Conservation (phyloP, 345 rosid genomes). For the Eucalyptus decipiens region DNA sequence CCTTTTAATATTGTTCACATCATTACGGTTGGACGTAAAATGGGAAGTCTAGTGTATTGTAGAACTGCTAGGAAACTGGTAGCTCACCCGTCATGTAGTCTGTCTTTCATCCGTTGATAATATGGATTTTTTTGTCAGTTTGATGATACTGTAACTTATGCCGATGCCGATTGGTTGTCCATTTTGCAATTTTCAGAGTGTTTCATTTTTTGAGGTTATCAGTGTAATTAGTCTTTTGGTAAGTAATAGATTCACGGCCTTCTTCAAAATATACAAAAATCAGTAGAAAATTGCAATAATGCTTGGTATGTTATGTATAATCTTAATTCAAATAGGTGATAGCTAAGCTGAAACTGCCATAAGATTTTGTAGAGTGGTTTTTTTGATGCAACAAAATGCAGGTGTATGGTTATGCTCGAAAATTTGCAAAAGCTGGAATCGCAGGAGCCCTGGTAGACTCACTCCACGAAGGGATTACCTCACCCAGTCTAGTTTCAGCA, state of each 20-base stretch:
- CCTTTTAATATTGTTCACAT: neutral
- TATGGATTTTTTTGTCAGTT: neutral
- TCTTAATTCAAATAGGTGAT: neutral
- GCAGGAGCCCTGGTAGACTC: slow-evolving; percentile 61
- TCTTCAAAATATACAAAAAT: neutral
- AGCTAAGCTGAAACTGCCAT: neutral
- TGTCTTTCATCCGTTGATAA: neutral
- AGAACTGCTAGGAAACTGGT: neutral
- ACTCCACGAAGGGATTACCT: slow-evolving; percentile 53
- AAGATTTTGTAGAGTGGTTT: neutral
- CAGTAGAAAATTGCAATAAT: neutral
- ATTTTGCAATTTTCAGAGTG: neutral
- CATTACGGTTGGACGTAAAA: neutral
- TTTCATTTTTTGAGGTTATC: neutral
- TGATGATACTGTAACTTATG: neutral
- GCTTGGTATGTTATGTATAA: neutral
- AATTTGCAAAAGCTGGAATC: slow-evolving; percentile 76
- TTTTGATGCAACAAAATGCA: slow-evolving; percentile 1
- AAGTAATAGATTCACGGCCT: neutral
- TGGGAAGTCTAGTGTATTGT: neutral
- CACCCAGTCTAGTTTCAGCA: slow-evolving; percentile 70
- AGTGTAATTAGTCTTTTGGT: neutral
- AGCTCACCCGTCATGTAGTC: neutral
- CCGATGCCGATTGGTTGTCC: neutral
- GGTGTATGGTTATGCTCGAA: slow-evolving; percentile 94